A percentile compares a stretch with the other conserved stretches of the same genome.
Conservation (phyloP, 2,329 filamentous ascomycete genomes). For the Arthrobotrys iridis region DNA sequence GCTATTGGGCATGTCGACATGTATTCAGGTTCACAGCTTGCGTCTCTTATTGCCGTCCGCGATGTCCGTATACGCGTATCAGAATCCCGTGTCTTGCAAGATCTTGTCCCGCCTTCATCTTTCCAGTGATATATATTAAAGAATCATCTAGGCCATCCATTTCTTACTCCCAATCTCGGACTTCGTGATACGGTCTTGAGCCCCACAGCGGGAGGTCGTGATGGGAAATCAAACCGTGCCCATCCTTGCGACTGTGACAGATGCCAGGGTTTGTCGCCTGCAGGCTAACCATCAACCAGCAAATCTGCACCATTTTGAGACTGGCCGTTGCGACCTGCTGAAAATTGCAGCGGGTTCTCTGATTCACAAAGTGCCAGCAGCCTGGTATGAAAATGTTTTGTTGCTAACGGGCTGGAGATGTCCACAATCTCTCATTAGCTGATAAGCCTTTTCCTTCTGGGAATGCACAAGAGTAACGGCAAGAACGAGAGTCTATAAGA, state of each 20-base stretch:
- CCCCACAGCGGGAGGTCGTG: conserved; percentile 4
- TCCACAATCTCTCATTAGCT: conserved; percentile 23
- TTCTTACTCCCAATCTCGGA: too few species aligned
- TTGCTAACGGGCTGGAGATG: conserved; percentile 10
- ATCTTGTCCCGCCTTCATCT: too few species aligned
- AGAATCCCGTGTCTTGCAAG: too few species aligned
- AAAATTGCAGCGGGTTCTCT: conserved; percentile 18
- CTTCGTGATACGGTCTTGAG: not conserved
- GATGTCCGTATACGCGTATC: too few species aligned
- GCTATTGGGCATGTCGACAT: too few species aligned
- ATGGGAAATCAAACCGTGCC: not conserved
- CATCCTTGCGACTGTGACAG: conserved; percentile 9
- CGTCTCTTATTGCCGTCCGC: too few species aligned
- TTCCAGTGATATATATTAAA: too few species aligned
- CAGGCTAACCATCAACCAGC: conserved; percentile 27
- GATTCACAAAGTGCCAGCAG: conserved; percentile 30
- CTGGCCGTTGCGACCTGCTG: conserved; percentile 43
- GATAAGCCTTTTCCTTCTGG: not conserved
- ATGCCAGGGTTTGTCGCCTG: conserved; percentile 11
- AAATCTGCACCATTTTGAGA: conserved; percentile 33
- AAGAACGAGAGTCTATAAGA: conserved; percentile 41
- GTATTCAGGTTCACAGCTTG: too few species aligned
- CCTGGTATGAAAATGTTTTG: not conserved
- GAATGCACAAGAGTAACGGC: not conserved
- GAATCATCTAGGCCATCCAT: too few species aligned